phyloP scores from a whole-genome alignment of 441 rosid genomes.

The Brassica hybrid region DNA sequence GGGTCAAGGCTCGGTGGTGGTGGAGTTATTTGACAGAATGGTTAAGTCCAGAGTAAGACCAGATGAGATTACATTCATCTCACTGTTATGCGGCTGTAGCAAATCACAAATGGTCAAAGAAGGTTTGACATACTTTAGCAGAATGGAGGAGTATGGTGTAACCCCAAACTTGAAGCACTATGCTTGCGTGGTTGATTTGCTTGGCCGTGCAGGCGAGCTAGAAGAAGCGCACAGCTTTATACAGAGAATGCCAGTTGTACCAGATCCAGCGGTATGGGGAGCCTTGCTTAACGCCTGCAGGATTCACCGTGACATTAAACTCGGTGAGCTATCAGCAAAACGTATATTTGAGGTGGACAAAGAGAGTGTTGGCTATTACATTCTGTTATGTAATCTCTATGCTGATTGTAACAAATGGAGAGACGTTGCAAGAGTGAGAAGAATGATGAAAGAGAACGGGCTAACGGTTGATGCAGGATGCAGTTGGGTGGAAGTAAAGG shows the following conservation, averaged over 20 bases:
- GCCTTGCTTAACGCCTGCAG: slow-evolving; percentile 89
- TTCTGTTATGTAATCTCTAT: slow-evolving; percentile 76
- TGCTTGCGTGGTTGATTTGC: slow-evolving; percentile 88
- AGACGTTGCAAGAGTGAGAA: slow-evolving; percentile 73
- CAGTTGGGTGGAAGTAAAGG: slow-evolving; percentile 95
- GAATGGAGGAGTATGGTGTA: slow-evolving; percentile 59
- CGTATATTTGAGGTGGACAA: slow-evolving; percentile 64
- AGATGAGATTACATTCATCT: slow-evolving; percentile 76
- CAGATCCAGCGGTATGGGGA: slow-evolving; percentile 95
- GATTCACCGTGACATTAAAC: slow-evolving; percentile 61
- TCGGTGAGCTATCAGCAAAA: slow-evolving; percentile 86
- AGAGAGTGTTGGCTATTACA: slow-evolving; percentile 67
- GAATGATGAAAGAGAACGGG: slow-evolving; percentile 74
- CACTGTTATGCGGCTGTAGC: slow-evolving; percentile 83
- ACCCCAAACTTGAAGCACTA: slow-evolving; percentile 84
- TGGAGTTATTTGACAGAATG: slow-evolving; percentile 70
- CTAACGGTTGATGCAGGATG: slow-evolving; percentile 87
- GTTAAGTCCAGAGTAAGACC: slow-evolving; percentile 59
- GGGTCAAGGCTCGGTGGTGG: slow-evolving; percentile 62
- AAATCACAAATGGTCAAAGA: slow-evolving; percentile 81
- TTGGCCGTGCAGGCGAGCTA: slow-evolving; percentile 78
- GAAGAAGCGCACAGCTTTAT: slow-evolving; percentile 75
- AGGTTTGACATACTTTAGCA: slow-evolving; percentile 69
- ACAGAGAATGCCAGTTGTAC: slow-evolving; percentile 67
- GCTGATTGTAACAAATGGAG: slow-evolving; percentile 77